phyloP scores from a whole-genome alignment of 2,329 filamentous ascomycete species.

The Trichoderma sp. region DNA sequence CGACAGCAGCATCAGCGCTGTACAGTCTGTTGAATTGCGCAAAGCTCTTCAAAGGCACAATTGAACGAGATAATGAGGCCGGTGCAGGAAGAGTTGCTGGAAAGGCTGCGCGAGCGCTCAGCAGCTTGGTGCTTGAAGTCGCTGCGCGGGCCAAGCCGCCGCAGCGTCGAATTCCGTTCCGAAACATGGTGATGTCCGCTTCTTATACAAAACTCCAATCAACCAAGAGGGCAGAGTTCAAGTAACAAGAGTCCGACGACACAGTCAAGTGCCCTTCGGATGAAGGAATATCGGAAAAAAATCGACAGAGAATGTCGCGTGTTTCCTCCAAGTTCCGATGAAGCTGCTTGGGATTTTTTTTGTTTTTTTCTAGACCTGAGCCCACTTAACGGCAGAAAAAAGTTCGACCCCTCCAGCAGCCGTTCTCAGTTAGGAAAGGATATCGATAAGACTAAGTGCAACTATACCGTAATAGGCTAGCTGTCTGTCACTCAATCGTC shows the following conservation, averaged over 20 bases:
- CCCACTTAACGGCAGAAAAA: conserved; percentile 7
- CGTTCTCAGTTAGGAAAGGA: not conserved
- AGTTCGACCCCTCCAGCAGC: conserved; percentile 7
- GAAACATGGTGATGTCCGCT: conserved; percentile 33
- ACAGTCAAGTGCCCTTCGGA: conserved; percentile 11
- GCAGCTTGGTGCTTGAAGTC: conserved; percentile 32
- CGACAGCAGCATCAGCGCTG: conserved; percentile 42
- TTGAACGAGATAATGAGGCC: conserved; percentile 26
- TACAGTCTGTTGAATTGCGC: conserved; percentile 38
- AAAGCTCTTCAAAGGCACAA: conserved; percentile 28
- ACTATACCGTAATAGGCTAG: not conserved
- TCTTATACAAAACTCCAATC: not conserved
- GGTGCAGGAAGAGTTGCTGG: conserved; percentile 29
- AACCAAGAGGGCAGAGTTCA: no score
- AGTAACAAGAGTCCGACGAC: not conserved
- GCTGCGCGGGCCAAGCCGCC: conserved; percentile 39
- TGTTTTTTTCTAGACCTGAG: not conserved
- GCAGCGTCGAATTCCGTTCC: conserved; percentile 43
- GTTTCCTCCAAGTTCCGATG: not conserved
- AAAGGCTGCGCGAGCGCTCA: conserved; percentile 32
- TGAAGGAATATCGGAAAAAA: not conserved
- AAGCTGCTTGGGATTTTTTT: not conserved
- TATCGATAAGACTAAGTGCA: not conserved
- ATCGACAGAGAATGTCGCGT: not conserved
- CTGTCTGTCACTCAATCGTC: not conserved